A percentile compares a stretch with the other conserved stretches of the same genome.
phyloP scores from a whole-genome alignment of 2,329 filamentous ascomycete species.

The Cadophora gregata region DNA sequence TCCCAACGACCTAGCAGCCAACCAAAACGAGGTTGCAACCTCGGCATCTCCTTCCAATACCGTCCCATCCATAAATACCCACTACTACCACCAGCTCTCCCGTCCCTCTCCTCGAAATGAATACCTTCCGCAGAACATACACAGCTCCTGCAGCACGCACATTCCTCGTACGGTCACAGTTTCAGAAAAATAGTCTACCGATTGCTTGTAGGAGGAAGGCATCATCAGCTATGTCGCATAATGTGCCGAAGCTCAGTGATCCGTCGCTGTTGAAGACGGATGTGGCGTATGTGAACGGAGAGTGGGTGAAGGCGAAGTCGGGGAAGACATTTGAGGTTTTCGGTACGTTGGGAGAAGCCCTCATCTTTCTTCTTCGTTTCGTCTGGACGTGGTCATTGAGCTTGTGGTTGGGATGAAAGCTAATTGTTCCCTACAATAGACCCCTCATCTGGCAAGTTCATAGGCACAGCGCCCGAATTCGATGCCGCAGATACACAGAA shows the following conservation, averaged over 20 bases:
- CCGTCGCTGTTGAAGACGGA: conserved; percentile 83
- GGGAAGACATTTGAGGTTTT: conserved; percentile 91
- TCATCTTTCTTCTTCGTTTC: not conserved
- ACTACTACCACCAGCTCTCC: not conserved
- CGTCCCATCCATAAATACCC: not conserved
- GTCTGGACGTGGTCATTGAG: not conserved
- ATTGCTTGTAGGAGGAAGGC: conserved; percentile 32
- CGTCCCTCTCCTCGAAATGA: conserved; percentile 33
- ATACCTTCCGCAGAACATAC: conserved; percentile 32
- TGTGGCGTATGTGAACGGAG: conserved; percentile 84
- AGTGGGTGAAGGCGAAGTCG: conserved; percentile 86
- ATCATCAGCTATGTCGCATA: conserved; percentile 41
- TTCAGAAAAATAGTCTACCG: conserved; percentile 38
- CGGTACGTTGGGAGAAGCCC: conserved; percentile 51
- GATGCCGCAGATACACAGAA: conserved; percentile 75
- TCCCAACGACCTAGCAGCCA: not conserved
- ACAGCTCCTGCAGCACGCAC: conserved; percentile 34
- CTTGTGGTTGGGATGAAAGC: not conserved
- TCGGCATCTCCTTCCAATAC: not conserved
- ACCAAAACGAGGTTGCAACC: not conserved
- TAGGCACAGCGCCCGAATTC: conserved; percentile 88
- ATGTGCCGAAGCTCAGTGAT: conserved; percentile 69
- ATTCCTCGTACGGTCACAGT: conserved; percentile 33
- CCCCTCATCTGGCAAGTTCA: conserved; percentile 79
- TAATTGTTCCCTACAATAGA: conserved; percentile 55